phyloP scores from a whole-genome alignment of 129 eudicot genomes.

The Flaveria robusta region DNA sequence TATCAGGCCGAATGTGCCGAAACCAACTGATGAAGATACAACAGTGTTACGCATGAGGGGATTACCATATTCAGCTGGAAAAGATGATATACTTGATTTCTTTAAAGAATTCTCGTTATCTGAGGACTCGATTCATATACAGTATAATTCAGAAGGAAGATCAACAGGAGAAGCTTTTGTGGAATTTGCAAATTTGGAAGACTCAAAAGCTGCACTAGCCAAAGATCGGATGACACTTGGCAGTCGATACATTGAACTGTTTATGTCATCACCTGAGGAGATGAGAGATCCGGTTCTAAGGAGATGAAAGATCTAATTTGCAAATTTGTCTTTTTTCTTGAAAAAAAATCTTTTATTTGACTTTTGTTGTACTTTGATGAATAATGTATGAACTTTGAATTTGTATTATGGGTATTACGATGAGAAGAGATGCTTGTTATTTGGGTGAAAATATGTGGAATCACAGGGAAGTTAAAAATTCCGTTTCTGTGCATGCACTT shows the following conservation, averaged over 20 bases:
- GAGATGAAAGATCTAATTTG: slow-evolving; percentile 38
- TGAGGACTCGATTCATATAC: slow-evolving; percentile 70
- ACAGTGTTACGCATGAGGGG: slow-evolving; percentile 87
- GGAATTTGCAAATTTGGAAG: slow-evolving; percentile 70
- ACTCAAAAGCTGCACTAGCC: slow-evolving; percentile 75
- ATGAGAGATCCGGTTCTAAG: slow-evolving; percentile 70
- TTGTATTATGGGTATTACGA: neutral
- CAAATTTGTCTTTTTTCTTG: neutral
- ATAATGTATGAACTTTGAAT: slow-evolving; percentile 9
- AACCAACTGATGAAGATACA: slow-evolving; percentile 60
- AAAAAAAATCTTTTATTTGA: neutral
- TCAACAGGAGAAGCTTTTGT: slow-evolving; percentile 97
- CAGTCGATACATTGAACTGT: slow-evolving; percentile 89
- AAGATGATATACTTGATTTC: slow-evolving; percentile 82
- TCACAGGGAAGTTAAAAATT: neutral
- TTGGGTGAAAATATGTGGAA: neutral
- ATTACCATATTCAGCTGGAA: slow-evolving; percentile 89
- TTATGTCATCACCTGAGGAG: slow-evolving; percentile 71
- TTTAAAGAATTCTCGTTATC: slow-evolving; percentile 67
- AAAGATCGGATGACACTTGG: slow-evolving; percentile 97
- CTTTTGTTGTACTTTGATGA: slow-evolving; percentile 21
- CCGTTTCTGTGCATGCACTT: neutral
- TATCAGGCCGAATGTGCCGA: slow-evolving; percentile 43
- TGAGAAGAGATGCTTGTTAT: slow-evolving; percentile 25
- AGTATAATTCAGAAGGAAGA: slow-evolving; percentile 60